Evolutionary conservation across 2,329 filamentous ascomycete genomes (phyloP), one percentile per base, ranked within the genome.

Genomic region (Drechmeria coniospora): DNA sequence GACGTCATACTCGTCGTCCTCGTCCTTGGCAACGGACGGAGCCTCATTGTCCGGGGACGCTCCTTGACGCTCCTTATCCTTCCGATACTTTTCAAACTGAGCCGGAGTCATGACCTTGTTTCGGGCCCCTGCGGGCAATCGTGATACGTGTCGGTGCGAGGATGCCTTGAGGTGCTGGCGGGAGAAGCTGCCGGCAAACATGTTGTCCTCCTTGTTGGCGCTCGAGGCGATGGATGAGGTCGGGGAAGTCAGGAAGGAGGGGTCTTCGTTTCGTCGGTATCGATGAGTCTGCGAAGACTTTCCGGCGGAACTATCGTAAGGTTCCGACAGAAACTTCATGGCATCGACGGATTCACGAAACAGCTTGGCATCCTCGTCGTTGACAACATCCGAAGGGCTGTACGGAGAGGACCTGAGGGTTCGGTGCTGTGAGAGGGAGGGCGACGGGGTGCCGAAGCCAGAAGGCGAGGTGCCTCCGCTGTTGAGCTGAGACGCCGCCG

Each of bases 41-140:
- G 47, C 34, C 38, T 32, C 55, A 40, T 53, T 62, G 41, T 56
- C 59, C 16, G 50, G 59, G 19, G 47, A 45, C 29, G n/a, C n/a
- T n/a, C 36, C 61, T 30, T 66, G 61, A n/a, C 71, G 63, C 38
- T 75, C 74, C 43, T 81, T 76, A 45, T 90, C 78, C 43, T 76
- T 67, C 35, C 74, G 69, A 43, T 86, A 87, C 37, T 68, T 68
- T 47, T 93, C 83, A 40, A 92, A 93, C 47, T 93, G 74, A 8
- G 76, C 80, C 1, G 79, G 79, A 2, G 84, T 93, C 81, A 93
- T 92, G 36, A 90, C 78, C 51, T 90, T 90, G 47, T 69, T 78
- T 13, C 61, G 59, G 7, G 64, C 52, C n/a, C n/a, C n/a, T n/a
- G n/a, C n/a, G n/a, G n/a, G 43, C 26, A 45, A 50, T 28, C 42